Conservation (phyloP, 306 rosid genomes). For the Morella rubra region DNA sequence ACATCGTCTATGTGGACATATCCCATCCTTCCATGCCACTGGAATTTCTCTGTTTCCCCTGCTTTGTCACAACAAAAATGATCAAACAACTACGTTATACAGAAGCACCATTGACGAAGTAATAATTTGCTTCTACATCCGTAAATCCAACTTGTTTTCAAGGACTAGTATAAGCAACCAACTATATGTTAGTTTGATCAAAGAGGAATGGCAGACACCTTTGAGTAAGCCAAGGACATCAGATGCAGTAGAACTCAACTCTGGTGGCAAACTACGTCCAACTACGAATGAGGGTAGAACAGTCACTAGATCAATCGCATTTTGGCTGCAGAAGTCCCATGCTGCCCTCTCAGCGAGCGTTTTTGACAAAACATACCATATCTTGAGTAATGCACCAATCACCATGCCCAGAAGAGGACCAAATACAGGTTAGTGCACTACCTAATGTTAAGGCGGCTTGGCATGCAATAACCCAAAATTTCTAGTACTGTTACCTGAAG, state of each 20-base stretch:
- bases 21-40: conserved; percentile 79
- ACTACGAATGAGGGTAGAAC: conserved; percentile 62
- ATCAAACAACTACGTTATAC: neutral
- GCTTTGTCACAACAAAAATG: neutral
- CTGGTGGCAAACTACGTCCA: conserved; percentile 70
- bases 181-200: neutral
- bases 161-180: neutral
- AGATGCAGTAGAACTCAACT: conserved; percentile 78
- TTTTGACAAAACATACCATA: conserved; percentile 80
- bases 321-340: conserved; percentile 76
- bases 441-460: too few species aligned
- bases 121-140: neutral
- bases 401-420: conserved; percentile 1
- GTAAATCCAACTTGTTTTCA: neutral
- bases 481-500: conserved; percentile 44
- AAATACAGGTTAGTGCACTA: neutral
- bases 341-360: conserved; percentile 80
- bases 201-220: conserved; percentile 36
- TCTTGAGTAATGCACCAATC: conserved; percentile 26
- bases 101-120: neutral
- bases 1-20: conserved; percentile 84
- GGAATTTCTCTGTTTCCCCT: conserved; percentile 68
- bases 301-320: conserved; percentile 62
- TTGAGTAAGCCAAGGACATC: conserved; percentile 72
- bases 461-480: too few species aligned